Percentiles rank a stretch among this genome's conserved stretches.
These are phyloP conservation scores for Pichia gijzeniarum DNA, from an alignment of 805 yeast species.

Conservation along the genomic window DNA sequence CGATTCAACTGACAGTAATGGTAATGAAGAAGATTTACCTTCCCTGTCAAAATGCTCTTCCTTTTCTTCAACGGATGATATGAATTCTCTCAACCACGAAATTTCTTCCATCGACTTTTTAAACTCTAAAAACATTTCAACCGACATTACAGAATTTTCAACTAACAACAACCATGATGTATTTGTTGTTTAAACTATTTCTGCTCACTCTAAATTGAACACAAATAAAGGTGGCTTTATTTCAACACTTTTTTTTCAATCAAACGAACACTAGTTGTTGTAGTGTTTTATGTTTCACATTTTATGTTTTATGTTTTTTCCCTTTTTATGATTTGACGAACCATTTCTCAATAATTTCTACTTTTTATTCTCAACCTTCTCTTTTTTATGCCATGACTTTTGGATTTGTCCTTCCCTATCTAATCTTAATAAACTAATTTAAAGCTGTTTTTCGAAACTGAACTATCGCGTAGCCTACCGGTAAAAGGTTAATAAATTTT, in stretches of 20 bases:
- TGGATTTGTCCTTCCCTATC: too few relatives aligned
- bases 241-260: neutral
- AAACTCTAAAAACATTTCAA: too few relatives aligned
- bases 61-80: slow-evolving; percentile 22
- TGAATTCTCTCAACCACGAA: neutral
- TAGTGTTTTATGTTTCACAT: too few relatives aligned
- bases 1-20: neutral
- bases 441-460: too few relatives aligned
- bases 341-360: too few relatives aligned
- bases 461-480: too few relatives aligned
- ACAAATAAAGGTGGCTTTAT: slow-evolving; percentile 10
- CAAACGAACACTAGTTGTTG: too few relatives aligned
- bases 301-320: neutral
- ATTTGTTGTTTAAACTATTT: neutral
- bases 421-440: too few relatives aligned
- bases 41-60: slow-evolving; percentile 26
- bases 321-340: neutral
- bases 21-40: slow-evolving; percentile 20
- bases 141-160: neutral
- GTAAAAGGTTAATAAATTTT: too few relatives aligned
- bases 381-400: too few relatives aligned
- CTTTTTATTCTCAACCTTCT: too few relatives aligned
- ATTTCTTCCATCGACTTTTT: too few relatives aligned
- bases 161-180: neutral
- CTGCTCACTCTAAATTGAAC: neutral